Conservation (phyloP, 2,329 filamentous ascomycete species). For the Leptographium wingfieldii region DNA sequence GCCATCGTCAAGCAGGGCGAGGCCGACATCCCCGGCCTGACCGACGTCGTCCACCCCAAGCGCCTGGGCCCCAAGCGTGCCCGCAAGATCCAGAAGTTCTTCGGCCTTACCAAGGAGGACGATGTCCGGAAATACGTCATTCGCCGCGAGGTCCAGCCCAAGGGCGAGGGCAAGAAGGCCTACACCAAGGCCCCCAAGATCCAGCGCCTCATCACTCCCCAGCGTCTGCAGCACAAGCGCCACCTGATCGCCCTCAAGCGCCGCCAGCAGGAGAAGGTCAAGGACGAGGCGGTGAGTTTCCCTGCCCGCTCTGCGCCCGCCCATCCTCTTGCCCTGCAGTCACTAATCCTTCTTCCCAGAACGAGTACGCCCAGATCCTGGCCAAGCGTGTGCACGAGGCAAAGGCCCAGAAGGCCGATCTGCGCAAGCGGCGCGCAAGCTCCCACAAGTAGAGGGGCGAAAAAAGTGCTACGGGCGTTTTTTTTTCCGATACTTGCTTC, state of each 20-base stretch:
- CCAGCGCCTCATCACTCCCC: constrained; percentile 97
- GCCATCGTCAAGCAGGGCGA: constrained; percentile 98
- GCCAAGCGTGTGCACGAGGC: constrained; percentile 96
- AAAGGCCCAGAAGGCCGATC: constrained; percentile 86
- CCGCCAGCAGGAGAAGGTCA: constrained; percentile 90
- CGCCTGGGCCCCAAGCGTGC: constrained; percentile 98
- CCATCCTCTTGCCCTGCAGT: neutral
- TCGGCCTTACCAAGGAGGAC: constrained; percentile 99
- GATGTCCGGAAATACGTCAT: constrained; percentile 99
- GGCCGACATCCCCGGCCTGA: constrained; percentile 82
- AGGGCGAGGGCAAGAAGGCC: constrained; percentile 92
- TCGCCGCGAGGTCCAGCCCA: constrained; percentile 92
- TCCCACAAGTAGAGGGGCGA: constrained; percentile 62
- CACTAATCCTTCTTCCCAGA: constrained; percentile 44
- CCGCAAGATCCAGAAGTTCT: constrained; percentile 99
- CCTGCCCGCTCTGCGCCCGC: neutral
- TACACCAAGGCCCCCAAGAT: constrained; percentile 99
- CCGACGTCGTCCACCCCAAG: constrained; percentile 98
- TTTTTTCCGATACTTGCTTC: neutral
- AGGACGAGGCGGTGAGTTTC: constrained; percentile 89
- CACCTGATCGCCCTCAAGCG: constrained; percentile 97
- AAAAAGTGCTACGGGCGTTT: constrained; percentile 16
- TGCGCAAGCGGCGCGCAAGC: constrained; percentile 92
- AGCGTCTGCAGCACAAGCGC: constrained; percentile 99
- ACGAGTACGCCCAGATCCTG: constrained; percentile 91